Base-by-base conservation (phyloP, 371 early-diverging fungal species). In the Actinomucor elegans region DNA sequence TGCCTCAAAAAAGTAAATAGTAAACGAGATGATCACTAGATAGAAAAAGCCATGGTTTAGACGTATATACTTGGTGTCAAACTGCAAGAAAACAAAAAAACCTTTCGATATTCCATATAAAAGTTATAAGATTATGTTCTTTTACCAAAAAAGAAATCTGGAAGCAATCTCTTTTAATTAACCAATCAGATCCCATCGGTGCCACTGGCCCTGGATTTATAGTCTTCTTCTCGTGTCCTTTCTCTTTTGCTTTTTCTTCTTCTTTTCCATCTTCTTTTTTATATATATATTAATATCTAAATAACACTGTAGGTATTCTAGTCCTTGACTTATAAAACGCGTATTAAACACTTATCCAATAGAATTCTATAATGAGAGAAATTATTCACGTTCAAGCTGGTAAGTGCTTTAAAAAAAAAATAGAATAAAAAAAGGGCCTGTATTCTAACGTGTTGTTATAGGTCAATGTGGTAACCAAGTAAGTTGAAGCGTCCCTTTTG, bases 301-400 rank as follows among this genome's bases (percentile, higher is more conserved):
- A n/a, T n/a, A n/a, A n/a, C n/a, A n/a, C n/a, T n/a, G n/a, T n/a
- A n/a, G n/a, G n/a, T n/a, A n/a, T n/a, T n/a, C n/a, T n/a, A n/a
- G n/a, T n/a, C n/a, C n/a, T 48, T 48, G 24, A 41, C 41, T 21
- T 41, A 26, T 41, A 26, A 41, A 24, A 24, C 7, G 9, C 12
- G 9, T 14, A 32, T 12, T 21, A 10, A 28, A 17, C 18, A n/a
- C n/a, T 29, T 26, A 45, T 33, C 14, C 14, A 29, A 15, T 28
- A 18, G 21, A 18, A 36, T 35, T 18, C 32, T 17, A 62, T 27
- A 17, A 98, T 99, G 99, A 89, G 99, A 83, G 99, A 99, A 88
- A 98, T 99, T 67, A 94, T 99, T 67, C 98, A 98, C 84, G 81
- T 99, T 66, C 99, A 99, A 82, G 94, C 97, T 67, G 99, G 99